phyloP scores from a whole-genome alignment of 148 eudicot species.

The Amaranthus hypochondriacus region DNA sequence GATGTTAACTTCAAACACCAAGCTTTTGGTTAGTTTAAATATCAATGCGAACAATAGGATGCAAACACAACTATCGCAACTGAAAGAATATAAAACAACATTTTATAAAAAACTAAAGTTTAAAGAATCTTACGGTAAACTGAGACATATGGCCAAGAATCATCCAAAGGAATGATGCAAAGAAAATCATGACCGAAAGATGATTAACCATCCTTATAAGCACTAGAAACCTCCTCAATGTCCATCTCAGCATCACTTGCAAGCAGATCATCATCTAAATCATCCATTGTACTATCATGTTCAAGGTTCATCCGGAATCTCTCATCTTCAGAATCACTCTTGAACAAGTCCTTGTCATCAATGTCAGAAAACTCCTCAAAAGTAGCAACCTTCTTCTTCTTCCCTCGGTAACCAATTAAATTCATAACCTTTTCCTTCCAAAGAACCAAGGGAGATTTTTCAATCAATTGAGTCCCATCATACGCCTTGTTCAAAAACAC shows the following conservation, averaged over 20 bases:
- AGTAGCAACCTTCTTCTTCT: conserved; percentile 48
- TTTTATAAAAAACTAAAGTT: too few species aligned
- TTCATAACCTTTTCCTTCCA: conserved; percentile 67
- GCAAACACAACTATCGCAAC: too few species aligned
- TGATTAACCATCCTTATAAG: conserved; percentile 42
- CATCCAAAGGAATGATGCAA: neutral
- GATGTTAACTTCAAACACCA: too few species aligned
- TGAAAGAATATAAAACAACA: too few species aligned
- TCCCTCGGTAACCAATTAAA: conserved; percentile 67
- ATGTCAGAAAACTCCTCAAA: conserved; percentile 48
- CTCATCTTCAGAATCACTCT: conserved; percentile 57
- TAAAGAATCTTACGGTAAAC: neutral
- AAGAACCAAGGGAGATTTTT: conserved; percentile 66
- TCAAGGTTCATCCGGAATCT: conserved; percentile 23
- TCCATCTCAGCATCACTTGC: conserved; percentile 71
- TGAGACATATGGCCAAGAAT: neutral
- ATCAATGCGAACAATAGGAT: too few species aligned
- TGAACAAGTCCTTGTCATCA: conserved; percentile 46
- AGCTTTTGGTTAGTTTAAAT: too few species aligned
- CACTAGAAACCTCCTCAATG: conserved; percentile 55
- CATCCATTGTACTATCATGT: conserved; percentile 30
- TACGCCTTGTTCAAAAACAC: too few species aligned
- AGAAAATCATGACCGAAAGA: conserved; percentile 23
- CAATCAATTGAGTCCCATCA: conserved; percentile 63
- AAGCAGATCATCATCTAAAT: conserved; percentile 35